Percentiles rank a stretch among this genome's conserved stretches.
Conservation (phyloP, 106 monocot genomes). For the Dendrobium catenatum region DNA sequence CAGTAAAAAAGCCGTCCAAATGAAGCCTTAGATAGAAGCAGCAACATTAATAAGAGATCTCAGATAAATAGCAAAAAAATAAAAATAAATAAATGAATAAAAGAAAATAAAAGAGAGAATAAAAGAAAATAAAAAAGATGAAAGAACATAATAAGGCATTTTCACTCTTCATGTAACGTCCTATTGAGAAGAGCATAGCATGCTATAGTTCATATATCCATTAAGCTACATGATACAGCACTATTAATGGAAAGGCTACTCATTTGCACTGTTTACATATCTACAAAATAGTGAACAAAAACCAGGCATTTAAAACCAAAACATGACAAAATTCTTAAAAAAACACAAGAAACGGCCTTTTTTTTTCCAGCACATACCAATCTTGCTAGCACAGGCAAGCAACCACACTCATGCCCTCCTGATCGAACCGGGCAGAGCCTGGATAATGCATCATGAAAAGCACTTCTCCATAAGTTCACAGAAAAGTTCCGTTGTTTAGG, state of each 20-base stretch:
- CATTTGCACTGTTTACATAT: not conserved
- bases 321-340: not conserved
- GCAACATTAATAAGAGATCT: not conserved
- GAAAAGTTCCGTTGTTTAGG: slow-evolving; percentile 67
- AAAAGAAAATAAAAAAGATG: not conserved
- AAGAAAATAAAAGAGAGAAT: too few species aligned
- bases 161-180: not conserved
- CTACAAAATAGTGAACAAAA: not conserved
- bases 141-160: not conserved
- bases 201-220: not conserved
- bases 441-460: slow-evolving; percentile 76
- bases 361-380: slow-evolving; percentile 30
- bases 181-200: not conserved
- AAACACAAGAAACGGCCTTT: not conserved
- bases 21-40: not conserved
- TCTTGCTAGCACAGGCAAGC: slow-evolving; percentile 77
- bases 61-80: not conserved
- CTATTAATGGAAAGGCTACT: not conserved
- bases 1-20: too few species aligned
- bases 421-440: slow-evolving; percentile 78
- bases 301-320: not conserved
- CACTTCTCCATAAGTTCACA: slow-evolving; percentile 69
- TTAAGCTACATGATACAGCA: not conserved
- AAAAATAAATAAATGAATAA: not conserved
- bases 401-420: slow-evolving; percentile 92